Base-by-base conservation (phyloP, 768 basidiomycete species). In the Neoboletus magnificus region DNA sequence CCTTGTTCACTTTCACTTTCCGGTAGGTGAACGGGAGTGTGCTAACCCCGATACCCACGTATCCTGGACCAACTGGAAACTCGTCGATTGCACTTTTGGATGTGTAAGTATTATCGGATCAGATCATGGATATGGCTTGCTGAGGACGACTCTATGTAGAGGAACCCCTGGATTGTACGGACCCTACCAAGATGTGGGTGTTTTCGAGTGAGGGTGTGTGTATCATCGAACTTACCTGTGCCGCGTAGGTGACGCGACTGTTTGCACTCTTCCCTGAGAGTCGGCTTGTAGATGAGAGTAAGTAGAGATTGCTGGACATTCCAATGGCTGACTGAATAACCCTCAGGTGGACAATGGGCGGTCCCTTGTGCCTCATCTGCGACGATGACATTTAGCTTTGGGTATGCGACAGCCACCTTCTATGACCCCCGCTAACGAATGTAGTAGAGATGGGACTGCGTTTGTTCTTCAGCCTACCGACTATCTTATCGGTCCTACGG, bases 401-500 rank as follows among this genome's bases (percentile, higher is more conserved):
- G 85, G 89, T 87, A 59, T 45, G 79, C 61, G 16, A 18, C 18
- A n/a, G 43, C 15, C 30, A 22, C 29, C 18, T 30, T 15, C 2
- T 44, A 30, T 23, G 8, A 1, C 33, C 37, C 5, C 10, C 20
- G 45, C 62, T 59, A 7, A 63, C 30, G 16, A 33, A 36, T n/a
- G 46, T 13, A 29, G 4, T 46, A 71, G 70, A 23, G 56, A 59
- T 23, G 71, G 67, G 27, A 63, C 62, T 5, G 50, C 77, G 37
- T 91, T 86, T 63, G 79, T 82, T 0, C 67, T 92, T 20, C 78
- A 85, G 55, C 89, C 90, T 2, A 83, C 84, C 2, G 89, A 92
- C 66, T 92, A 89, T 62, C 68, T 92, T 45, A 85, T 91, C 50
- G 90, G 88, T 22, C 85, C 85, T 49, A 76, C 83, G 11, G 73